A percentile compares a stretch with the other conserved stretches of the same genome.
phyloP scores from a whole-genome alignment of 768 basidiomycete species.

The Basidioascus undulatus region DNA sequence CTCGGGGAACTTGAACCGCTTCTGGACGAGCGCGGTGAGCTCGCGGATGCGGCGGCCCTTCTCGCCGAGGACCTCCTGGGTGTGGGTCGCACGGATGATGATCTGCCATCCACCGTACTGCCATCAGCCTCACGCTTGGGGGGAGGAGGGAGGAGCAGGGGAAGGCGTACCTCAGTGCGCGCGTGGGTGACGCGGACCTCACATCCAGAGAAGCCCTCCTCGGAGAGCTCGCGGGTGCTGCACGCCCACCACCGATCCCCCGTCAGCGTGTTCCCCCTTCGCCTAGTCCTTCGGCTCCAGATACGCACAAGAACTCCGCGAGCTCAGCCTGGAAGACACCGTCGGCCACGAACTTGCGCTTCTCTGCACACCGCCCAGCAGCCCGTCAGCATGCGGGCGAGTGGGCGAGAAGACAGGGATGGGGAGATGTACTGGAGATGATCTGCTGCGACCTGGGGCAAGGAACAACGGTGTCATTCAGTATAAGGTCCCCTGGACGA shows the following conservation, averaged over 20 bases:
- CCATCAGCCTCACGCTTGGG: background rate
- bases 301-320: slow-evolving; percentile 99
- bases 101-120: slow-evolving; percentile 31
- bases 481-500: too few relatives aligned
- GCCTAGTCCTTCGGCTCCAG: slow-evolving; percentile 3
- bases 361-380: background rate
- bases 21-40: slow-evolving; percentile 91
- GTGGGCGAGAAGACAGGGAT: background rate
- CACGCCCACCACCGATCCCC: too few relatives aligned
- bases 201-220: slow-evolving; percentile 99
- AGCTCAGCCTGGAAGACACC: slow-evolving; percentile 98
- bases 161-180: slow-evolving; percentile 55
- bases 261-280: background rate
- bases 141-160: background rate
- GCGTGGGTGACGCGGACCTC: slow-evolving; percentile 99
- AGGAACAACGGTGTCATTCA: too few relatives aligned
- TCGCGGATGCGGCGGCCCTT: slow-evolving; percentile 98
- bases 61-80: slow-evolving; percentile 81
- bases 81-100: slow-evolving; percentile 99
- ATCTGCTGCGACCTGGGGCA: too few relatives aligned
- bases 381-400: too few relatives aligned
- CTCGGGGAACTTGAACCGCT: slow-evolving; percentile 98
- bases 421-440: too few relatives aligned
- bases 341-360: slow-evolving; percentile 79
- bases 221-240: slow-evolving; percentile 85